Conservation (phyloP, 495 filamentous ascomycete species). For the Neurospora tetraspora region DNA sequence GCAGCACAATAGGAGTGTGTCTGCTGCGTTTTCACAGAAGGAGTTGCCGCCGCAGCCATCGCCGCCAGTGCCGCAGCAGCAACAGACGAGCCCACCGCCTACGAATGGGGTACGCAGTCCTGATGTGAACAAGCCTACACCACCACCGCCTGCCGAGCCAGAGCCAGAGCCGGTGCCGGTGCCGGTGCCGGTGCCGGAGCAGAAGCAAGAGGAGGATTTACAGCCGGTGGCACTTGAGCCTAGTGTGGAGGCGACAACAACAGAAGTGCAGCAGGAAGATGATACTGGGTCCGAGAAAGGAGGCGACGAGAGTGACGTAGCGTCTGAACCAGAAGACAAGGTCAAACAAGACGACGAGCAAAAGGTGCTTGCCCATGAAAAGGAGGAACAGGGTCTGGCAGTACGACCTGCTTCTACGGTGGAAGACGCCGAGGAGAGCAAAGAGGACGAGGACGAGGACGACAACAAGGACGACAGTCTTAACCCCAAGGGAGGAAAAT, state of each 20-base stretch:
- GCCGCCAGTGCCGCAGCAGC: constrained; percentile 8
- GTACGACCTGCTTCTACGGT: constrained; percentile 26
- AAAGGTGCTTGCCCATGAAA: constrained; percentile 45
- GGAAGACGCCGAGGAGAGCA: constrained; percentile 21
- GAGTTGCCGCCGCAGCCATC: constrained; percentile 27
- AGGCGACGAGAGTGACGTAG: constrained; percentile 11
- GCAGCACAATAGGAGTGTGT: constrained; percentile 10
- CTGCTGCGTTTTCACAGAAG: constrained; percentile 20
- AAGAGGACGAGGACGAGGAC: constrained; percentile 26
- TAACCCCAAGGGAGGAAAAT: constrained; percentile 27
- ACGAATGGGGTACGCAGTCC: neutral
- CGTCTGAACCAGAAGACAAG: constrained; percentile 23
- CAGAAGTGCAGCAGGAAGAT: constrained; percentile 15
- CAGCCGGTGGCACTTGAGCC: constrained; percentile 7
- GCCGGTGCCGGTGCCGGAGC: neutral
- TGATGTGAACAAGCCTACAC: neutral
- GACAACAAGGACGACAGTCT: constrained; percentile 22
- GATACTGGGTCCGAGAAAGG: constrained; percentile 17
- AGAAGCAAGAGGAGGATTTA: neutral
- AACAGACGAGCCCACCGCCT: neutral
- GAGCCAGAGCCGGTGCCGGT: constrained; percentile 8
- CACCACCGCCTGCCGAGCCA: constrained; percentile 5
- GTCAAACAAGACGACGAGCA: constrained; percentile 39
- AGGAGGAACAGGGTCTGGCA: constrained; percentile 39
- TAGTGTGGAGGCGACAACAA: constrained; percentile 15